Conservation (phyloP, 192 early-diverging fungal species). For the Rhizophagus sp. region DNA sequence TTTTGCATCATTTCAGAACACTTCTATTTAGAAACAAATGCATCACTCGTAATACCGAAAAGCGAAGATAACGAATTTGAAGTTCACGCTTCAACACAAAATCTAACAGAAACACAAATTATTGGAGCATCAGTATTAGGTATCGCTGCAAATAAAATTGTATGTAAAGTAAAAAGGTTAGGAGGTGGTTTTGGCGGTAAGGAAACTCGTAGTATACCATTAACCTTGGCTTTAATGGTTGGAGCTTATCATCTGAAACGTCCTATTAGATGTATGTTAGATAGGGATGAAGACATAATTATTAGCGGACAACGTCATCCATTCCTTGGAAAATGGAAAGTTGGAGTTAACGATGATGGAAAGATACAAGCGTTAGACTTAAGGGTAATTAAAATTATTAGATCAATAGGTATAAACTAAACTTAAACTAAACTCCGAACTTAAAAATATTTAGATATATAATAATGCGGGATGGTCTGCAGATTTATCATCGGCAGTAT, state of each 20-base stretch:
- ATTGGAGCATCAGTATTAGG: slow-evolving; percentile 73
- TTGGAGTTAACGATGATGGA: slow-evolving; percentile 70
- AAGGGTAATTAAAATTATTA: background rate
- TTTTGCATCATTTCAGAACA: slow-evolving; percentile 63
- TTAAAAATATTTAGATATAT: slow-evolving; percentile 45
- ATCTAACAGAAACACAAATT: slow-evolving; percentile 73
- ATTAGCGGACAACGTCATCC: slow-evolving; percentile 76
- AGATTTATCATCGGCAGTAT: slow-evolving; percentile 65
- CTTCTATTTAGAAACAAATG: slow-evolving; percentile 86
- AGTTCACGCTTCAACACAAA: slow-evolving; percentile 78
- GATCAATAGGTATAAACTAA: background rate
- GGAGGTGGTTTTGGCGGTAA: slow-evolving; percentile 91
- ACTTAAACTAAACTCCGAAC: background rate
- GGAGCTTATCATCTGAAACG: slow-evolving; percentile 64
- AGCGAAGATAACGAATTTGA: slow-evolving; percentile 81
- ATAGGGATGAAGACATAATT: slow-evolving; percentile 85
- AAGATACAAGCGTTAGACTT: slow-evolving; percentile 64
- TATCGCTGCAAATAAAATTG: slow-evolving; percentile 66
- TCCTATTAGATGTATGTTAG: slow-evolving; percentile 77
- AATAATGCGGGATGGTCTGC: slow-evolving; percentile 67
- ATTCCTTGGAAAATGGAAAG: slow-evolving; percentile 75
- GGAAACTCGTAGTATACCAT: slow-evolving; percentile 63
- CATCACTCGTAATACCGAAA: slow-evolving; percentile 64
- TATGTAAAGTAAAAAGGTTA: slow-evolving; percentile 78
- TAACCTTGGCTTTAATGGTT: slow-evolving; percentile 66